A percentile compares a stretch with the other conserved stretches of the same genome.
These are phyloP conservation scores for Coemansia sp. DNA, from an alignment of 192 early-diverging fungal genomes.

Conservation along the genomic window DNA sequence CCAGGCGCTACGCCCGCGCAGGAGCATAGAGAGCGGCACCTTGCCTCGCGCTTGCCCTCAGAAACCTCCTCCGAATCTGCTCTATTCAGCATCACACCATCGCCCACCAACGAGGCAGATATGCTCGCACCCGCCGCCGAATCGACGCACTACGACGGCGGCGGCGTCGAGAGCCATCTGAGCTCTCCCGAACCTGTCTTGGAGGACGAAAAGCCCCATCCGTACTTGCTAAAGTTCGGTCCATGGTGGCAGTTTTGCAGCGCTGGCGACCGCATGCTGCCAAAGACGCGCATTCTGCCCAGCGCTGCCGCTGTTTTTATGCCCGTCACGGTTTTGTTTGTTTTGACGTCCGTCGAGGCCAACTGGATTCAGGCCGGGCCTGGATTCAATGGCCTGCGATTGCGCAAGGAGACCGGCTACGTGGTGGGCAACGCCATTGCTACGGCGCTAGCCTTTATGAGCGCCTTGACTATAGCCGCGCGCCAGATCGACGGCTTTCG, in stretches of 20 bases:
- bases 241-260: constrained; percentile 48
- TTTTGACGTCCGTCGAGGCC: constrained; percentile 51
- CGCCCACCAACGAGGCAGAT: neutral
- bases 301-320: constrained; percentile 42
- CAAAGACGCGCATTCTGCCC: constrained; percentile 47
- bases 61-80: neutral
- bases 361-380: constrained; percentile 47
- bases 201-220: constrained; percentile 22
- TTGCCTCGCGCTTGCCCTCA: neutral
- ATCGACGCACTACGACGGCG: neutral
- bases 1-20: neutral
- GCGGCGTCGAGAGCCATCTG: constrained; percentile 4
- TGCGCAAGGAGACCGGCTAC: constrained; percentile 46
- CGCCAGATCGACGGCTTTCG: constrained; percentile 31
- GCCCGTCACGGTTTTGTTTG: constrained; percentile 46
- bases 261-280: constrained; percentile 20
- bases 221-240: constrained; percentile 22
- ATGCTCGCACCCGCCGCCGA: neutral
- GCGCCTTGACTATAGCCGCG: constrained; percentile 36
- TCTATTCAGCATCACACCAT: neutral
- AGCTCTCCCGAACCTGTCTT: constrained; percentile 1
- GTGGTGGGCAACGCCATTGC: constrained; percentile 49
- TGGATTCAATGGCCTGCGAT: constrained; percentile 28
- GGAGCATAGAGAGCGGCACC: neutral
- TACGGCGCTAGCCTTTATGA: constrained; percentile 45